Evolutionary conservation across 164 flowering plant species (phyloP).

Genomic region (grape (Vitis vinifera)): ASM3070453v1 NC_081818.1:26704501-26705000

Average conservation of each 20-base stretch:
- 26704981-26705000: too few relatives aligned
- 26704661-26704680: conserved; percentile 1
- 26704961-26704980: too few relatives aligned
- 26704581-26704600: conserved; percentile 9
- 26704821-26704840: too few relatives aligned
- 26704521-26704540: conserved; percentile 4
- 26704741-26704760: conserved; percentile 22
- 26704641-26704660: not conserved
- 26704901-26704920: too few relatives aligned
- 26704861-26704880: too few relatives aligned
- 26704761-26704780: conserved; percentile 15
- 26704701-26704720: not conserved
- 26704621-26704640: not conserved
- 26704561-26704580: conserved; percentile 1
- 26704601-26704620: not conserved
- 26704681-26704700: not conserved
- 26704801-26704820: not conserved
- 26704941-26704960: too few relatives aligned
- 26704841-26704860: too few relatives aligned
- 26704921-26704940: too few relatives aligned
- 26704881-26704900: too few relatives aligned
- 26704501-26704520: conserved; percentile 8
- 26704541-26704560: conserved; percentile 7
- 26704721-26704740: conserved; percentile 1
- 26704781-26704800: conserved; percentile 17